Base-by-base conservation (phyloP, 1,139 yeast species). In the Kodamaea anthophila region DNA sequence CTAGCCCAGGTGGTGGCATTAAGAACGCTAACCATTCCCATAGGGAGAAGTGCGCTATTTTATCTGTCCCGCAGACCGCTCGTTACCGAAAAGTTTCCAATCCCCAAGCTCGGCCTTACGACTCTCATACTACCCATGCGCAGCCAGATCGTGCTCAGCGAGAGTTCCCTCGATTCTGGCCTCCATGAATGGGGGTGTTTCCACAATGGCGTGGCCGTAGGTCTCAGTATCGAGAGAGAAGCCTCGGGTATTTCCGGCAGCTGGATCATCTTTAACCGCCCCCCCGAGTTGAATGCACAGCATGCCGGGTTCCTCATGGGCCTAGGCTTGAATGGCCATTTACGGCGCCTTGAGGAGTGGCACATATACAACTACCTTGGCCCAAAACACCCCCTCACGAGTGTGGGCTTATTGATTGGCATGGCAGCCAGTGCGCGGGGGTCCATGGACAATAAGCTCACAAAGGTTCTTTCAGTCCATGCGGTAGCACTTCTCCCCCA, bases 241-340 rank as follows among this genome's bases (percentile, higher is more conserved):
- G 75, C 88, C 0, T 68, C 70, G 23, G 88, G 85, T 5, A 77
- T 91, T 5, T 75, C 80, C 12, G 96, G 96, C 0, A 81, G 94
- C 44, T 88, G 97, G 97, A 82, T 88, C 25, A 82, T 81, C 1
- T 87, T 83, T 52, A 87, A 87, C 46, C 82, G 78, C 42, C 95
- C 96, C 0, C 70, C 73, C 2, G 67, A 64, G 7, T 56, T 83
- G 26, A 80, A 74, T 42, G 70, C 94, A 0, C 94, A 83, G 40
- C 96, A 88, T 58, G 97, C 96, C 12, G 99, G 99, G 0, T 87
- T 93, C 44, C 57, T 93, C n/a, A 60, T 87, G 15, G 98, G 97
- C 0, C 59, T 91, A 14, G 99, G 99, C 0, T 61, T 93, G 24
- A 86, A 86, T 57, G 97, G 97, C 0, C 96, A 88, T 50, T 58